These are phyloP conservation scores for Entelexis paramagnoliae DNA, from an alignment of 1,139 yeast genomes.

Conservation along the genomic window DNA sequence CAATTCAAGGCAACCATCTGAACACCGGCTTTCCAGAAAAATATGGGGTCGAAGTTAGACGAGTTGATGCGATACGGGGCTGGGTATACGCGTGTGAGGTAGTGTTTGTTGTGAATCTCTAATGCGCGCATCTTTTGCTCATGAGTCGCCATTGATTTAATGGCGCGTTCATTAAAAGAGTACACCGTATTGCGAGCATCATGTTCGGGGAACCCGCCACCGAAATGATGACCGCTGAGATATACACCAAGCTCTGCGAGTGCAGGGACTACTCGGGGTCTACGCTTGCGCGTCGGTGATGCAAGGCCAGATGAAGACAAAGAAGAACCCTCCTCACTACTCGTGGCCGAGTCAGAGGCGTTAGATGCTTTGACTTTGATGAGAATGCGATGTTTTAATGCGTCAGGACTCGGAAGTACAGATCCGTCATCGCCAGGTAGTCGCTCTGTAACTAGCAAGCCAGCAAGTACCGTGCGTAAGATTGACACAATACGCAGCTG, in stretches of 20 bases:
- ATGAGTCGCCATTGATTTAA: slow-evolving; percentile 56
- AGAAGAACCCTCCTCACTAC: slow-evolving; percentile 11
- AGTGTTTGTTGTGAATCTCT: slow-evolving; percentile 65
- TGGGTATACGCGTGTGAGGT: slow-evolving; percentile 79
- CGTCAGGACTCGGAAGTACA: slow-evolving; percentile 59
- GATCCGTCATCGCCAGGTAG: slow-evolving; percentile 19
- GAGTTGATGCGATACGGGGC: slow-evolving; percentile 66
- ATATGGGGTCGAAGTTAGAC: slow-evolving; percentile 67
- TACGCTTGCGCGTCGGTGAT: neutral
- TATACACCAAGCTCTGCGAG: slow-evolving; percentile 57
- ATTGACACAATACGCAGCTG: slow-evolving; percentile 50
- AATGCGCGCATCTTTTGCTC: slow-evolving; percentile 43
- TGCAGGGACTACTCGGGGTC: slow-evolving; percentile 34
- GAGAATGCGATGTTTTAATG: slow-evolving; percentile 56
- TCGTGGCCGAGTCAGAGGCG: neutral
- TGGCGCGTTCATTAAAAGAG: slow-evolving; percentile 67
- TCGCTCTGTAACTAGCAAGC: slow-evolving; percentile 43
- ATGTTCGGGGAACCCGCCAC: slow-evolving; percentile 77
- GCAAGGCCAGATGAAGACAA: neutral
- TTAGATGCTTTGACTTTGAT: slow-evolving; percentile 59
- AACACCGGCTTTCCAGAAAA: slow-evolving; percentile 72
- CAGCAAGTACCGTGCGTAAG: slow-evolving; percentile 50
- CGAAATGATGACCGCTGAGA: slow-evolving; percentile 62
- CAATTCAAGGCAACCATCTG: slow-evolving; percentile 97
- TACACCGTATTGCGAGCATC: slow-evolving; percentile 82